Evolutionary conservation across 2,329 filamentous ascomycete species (phyloP).

Genomic region (Coniella lustricola): DNA sequence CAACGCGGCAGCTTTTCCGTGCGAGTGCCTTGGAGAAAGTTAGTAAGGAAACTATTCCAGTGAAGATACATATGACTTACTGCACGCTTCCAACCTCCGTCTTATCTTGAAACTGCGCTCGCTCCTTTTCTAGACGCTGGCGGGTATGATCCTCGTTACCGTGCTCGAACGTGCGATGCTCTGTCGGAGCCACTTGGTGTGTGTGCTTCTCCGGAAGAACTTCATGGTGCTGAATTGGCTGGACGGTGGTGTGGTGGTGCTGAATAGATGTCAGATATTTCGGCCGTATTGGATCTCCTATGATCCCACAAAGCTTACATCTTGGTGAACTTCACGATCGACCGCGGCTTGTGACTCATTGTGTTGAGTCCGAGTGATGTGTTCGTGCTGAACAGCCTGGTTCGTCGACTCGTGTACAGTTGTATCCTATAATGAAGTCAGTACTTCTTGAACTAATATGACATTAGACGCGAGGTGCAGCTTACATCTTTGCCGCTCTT

Average conservation of each 20-base stretch:
- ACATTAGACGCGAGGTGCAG: too few species aligned
- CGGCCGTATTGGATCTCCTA: too few species aligned
- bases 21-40: neutral
- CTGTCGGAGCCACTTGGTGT: slow-evolving; percentile 50
- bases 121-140: slow-evolving; percentile 43
- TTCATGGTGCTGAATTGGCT: slow-evolving; percentile 16
- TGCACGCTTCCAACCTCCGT: slow-evolving; percentile 19
- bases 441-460: neutral
- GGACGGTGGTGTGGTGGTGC: neutral
- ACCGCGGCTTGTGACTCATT: neutral
- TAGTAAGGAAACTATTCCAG: neutral
- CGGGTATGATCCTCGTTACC: slow-evolving; percentile 44
- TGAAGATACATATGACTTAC: neutral
- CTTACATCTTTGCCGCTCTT: neutral
- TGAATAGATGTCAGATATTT: neutral
- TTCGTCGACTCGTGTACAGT: neutral
- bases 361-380: neutral
- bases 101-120: slow-evolving; percentile 45
- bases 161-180: slow-evolving; percentile 57
- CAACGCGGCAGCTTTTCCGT: neutral
- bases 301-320: neutral
- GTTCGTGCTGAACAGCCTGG: neutral
- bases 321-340: neutral
- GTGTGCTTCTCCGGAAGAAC: slow-evolving; percentile 53
- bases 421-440: neutral